These are phyloP conservation scores for Rubroshorea leprosula DNA, from an alignment of 345 rosid genomes.

Conservation along the genomic window DNA sequence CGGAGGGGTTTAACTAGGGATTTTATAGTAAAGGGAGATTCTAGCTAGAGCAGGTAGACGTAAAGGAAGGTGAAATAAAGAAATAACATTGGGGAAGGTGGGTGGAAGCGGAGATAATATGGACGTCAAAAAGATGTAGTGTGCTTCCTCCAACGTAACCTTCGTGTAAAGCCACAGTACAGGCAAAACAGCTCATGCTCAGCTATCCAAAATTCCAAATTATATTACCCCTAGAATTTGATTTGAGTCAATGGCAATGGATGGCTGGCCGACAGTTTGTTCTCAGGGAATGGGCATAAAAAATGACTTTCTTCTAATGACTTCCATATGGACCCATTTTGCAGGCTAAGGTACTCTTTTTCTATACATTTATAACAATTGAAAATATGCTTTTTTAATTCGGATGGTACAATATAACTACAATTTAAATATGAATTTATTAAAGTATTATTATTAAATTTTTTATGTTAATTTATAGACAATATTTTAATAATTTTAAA, in stretches of 20 bases:
- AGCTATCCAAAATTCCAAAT: constrained; percentile 22
- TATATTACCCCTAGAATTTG: neutral
- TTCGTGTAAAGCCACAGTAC: constrained; percentile 26
- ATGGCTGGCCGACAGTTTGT: neutral
- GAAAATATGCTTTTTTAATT: no score
- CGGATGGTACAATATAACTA: no score
- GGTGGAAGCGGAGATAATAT: constrained; percentile 39
- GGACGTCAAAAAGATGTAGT: no score
- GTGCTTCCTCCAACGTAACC: no score
- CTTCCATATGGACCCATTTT: no score
- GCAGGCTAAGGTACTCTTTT: no score
- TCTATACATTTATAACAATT: no score
- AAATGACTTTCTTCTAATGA: neutral
- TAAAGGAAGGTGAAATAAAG: constrained; percentile 17
- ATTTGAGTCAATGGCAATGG: neutral
- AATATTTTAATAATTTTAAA: no score
- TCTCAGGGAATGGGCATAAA: neutral
- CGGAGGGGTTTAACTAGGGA: neutral
- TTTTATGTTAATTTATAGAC: no score
- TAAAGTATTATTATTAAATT: no score
- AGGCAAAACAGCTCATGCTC: constrained; percentile 58
- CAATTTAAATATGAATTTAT: no score
- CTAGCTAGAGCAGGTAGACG: neutral
- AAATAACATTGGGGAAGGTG: constrained; percentile 51
- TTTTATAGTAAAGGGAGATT: neutral